Evolutionary conservation across 306 rosid species (phyloP), one percentile per base, ranked within the genome.

Genomic region (Luffa acutangula): DNA sequence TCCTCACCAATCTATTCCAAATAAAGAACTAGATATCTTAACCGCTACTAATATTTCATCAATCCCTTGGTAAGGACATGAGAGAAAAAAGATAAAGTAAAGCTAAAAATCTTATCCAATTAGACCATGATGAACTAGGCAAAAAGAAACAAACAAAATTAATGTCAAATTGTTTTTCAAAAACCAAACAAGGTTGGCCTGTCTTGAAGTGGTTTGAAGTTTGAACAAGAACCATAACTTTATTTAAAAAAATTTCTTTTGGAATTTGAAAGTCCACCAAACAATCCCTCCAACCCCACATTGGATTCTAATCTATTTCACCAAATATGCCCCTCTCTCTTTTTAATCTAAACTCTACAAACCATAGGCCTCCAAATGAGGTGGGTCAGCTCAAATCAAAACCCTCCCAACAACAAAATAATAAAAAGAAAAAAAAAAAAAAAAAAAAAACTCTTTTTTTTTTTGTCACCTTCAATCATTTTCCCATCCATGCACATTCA

Each of bases 241-340:
- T 60, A 9, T 31, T 31, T 46, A 2, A 46, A 9, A 9, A 9
- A 1, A 9, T 46, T 46, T 9, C 49, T 46, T 9, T 9, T 1
- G 1, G n/a, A 52, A 20, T 43, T 43, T 83, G 79, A 75, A 83
- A 83, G 62, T 82, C 79, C 65, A 80, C 79, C 83, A 79, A 86
- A 85, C 85, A 81, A 83, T 66, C 46, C 81, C 82, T 79, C 60
- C 71, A 84, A 83, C 83, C 87, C 89, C 88, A 87, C 97, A 91
- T 95, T 86, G 99, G 98, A 95, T 95, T 89, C 97, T 87, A 53
- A 62, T 82, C 83, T 18, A 37, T 76, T 76, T 76, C 79, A 77
- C 80, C 80, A 31, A 77, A 62, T 60, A 77, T 77, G 65, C 77
- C 49, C 84, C 78, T 82, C 80, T 82, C 84, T 69, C n/a, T 69